These are phyloP conservation scores for Globisporangium orthogonon DNA, from an alignment of 352 stramenopile species.

Conservation along the genomic window DNA sequence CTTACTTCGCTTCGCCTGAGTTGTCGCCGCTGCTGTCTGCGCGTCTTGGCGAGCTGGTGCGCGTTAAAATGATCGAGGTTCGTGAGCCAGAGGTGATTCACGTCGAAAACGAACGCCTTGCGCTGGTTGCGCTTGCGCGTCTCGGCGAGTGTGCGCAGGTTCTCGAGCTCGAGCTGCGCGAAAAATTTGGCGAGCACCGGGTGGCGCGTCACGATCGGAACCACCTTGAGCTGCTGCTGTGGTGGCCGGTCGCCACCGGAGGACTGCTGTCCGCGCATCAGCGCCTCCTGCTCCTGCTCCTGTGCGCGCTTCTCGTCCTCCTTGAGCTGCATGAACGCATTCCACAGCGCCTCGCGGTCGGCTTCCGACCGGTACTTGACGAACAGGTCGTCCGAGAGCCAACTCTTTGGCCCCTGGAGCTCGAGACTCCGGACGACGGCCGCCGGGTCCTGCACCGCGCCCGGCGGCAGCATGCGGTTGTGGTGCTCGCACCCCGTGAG, in stretches of 20 bases:
- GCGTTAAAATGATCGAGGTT: constrained; percentile 87
- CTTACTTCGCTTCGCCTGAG: not conserved
- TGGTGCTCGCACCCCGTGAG: constrained; percentile 62
- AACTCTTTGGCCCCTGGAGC: constrained; percentile 72
- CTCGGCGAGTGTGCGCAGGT: constrained; percentile 47
- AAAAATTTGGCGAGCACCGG: constrained; percentile 55
- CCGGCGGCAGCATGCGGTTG: constrained; percentile 25
- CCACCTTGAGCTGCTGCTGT: constrained; percentile 21
- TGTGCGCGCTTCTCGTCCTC: constrained; percentile 19
- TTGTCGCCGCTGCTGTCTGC: constrained; percentile 8
- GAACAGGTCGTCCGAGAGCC: constrained; percentile 73
- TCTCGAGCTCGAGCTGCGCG: constrained; percentile 63
- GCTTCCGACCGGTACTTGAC: constrained; percentile 71
- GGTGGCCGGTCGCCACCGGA: not conserved
- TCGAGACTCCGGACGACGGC: constrained; percentile 22
- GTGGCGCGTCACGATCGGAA: constrained; percentile 59
- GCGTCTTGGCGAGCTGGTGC: constrained; percentile 15
- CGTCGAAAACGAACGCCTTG: constrained; percentile 83
- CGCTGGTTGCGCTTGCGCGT: constrained; percentile 66
- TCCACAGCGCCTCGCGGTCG: constrained; percentile 62
- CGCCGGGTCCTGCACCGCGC: constrained; percentile 6
- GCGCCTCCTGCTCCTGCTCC: constrained; percentile 27
- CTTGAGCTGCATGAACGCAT: constrained; percentile 38
- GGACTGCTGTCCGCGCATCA: constrained; percentile 5
- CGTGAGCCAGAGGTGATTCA: constrained; percentile 89